A percentile compares a stretch with the other conserved stretches of the same genome.
Evolutionary conservation across 352 stramenopile species (phyloP).

Genomic region (Globisporangium polare): DNA sequence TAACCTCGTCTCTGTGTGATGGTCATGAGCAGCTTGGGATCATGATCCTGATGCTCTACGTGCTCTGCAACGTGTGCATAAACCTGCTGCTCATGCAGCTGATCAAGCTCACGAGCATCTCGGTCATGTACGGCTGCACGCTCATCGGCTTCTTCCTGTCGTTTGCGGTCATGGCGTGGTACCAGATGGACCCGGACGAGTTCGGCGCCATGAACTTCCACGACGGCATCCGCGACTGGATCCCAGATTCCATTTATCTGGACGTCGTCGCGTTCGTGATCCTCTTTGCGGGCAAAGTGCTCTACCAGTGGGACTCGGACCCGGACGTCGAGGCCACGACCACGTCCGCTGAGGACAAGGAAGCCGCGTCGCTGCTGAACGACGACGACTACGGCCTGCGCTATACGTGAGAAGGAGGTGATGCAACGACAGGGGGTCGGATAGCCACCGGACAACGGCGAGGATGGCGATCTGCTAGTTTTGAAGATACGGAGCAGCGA

Average conservation of each 20-base stretch:
- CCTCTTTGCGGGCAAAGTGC: slow-evolving; percentile 60
- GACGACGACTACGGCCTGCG: slow-evolving; percentile 71
- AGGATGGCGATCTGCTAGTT: slow-evolving; percentile 2
- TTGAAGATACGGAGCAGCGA: background rate
- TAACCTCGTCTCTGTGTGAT: slow-evolving; percentile 1
- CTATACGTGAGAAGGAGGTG: slow-evolving; percentile 44
- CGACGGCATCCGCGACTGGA: slow-evolving; percentile 62
- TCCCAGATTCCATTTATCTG: slow-evolving; percentile 62
- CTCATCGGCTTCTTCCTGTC: slow-evolving; percentile 68
- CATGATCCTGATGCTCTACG: slow-evolving; percentile 61
- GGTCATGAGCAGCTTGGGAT: slow-evolving; percentile 49
- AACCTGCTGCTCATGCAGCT: slow-evolving; percentile 72
- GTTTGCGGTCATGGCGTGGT: slow-evolving; percentile 71
- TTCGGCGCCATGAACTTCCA: slow-evolving; percentile 57
- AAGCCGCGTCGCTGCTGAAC: slow-evolving; percentile 67
- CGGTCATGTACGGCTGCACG: slow-evolving; percentile 72
- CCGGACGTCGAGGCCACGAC: slow-evolving; percentile 78
- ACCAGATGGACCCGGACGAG: slow-evolving; percentile 68
- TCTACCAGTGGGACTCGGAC: slow-evolving; percentile 82
- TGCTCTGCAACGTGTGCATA: slow-evolving; percentile 76
- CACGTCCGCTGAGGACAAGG: slow-evolving; percentile 80
- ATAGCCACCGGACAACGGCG: background rate
- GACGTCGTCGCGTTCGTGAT: slow-evolving; percentile 69
- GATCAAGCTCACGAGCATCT: slow-evolving; percentile 72
- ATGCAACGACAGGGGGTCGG: background rate